Evolutionary conservation across 768 basidiomycete species (phyloP).

Genomic region (Boletus vinaceobasis): DNA sequence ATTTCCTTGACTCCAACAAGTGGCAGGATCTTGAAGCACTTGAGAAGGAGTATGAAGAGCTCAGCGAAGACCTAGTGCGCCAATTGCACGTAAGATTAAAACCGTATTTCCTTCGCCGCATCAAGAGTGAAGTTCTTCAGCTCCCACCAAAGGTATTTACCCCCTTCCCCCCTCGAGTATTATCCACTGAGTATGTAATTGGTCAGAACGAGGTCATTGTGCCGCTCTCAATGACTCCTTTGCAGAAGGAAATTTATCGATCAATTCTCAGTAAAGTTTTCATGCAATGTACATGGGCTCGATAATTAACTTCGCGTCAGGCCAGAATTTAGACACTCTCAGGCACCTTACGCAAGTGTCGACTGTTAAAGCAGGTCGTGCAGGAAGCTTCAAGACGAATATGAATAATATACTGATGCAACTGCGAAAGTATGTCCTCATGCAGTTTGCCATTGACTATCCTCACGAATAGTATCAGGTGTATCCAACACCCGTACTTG

Average conservation of each 20-base stretch:
- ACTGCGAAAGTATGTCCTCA: constrained; percentile 64
- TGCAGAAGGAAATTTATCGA: constrained; percentile 87
- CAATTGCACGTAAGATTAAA: constrained; percentile 74
- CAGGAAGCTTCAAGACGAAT: constrained; percentile 45
- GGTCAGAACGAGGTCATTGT: constrained; percentile 85
- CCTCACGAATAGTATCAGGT: constrained; percentile 42
- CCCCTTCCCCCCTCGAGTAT: background rate
- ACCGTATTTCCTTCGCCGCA: constrained; percentile 90
- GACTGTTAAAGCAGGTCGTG: constrained; percentile 29
- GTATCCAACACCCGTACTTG: constrained; percentile 89
- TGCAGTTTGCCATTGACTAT: background rate
- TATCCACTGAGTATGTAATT: constrained; percentile 1
- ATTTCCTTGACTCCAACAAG: constrained; percentile 79
- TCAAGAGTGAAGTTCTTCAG: constrained; percentile 89
- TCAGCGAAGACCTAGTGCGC: constrained; percentile 77
- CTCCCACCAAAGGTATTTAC: constrained; percentile 80
- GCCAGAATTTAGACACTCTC: constrained; percentile 67
- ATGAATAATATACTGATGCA: constrained; percentile 88
- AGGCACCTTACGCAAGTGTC: constrained; percentile 52
- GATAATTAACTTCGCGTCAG: constrained; percentile 35
- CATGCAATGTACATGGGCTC: constrained; percentile 12
- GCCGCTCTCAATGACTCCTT: constrained; percentile 79
- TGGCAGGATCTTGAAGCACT: constrained; percentile 76
- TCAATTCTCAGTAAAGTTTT: constrained; percentile 65
- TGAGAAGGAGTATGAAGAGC: constrained; percentile 68